These are phyloP conservation scores for Emmonsiellopsis sp. DNA, from an alignment of 2,329 filamentous ascomycete genomes.

Conservation along the genomic window DNA sequence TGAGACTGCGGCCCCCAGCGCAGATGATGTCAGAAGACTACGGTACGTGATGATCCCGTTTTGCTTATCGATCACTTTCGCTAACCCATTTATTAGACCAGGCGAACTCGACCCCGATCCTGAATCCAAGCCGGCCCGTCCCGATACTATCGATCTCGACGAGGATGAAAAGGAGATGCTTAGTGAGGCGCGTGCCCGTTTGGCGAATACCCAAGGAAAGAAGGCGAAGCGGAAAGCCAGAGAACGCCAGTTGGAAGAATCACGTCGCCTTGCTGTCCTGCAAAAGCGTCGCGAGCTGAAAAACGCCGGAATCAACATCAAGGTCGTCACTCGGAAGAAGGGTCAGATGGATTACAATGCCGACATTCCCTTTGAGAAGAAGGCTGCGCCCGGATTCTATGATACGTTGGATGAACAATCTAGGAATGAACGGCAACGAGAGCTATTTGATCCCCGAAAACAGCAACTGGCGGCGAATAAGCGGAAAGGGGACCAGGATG, in stretches of 20 bases:
- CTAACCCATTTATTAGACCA: slow-evolving; percentile 41
- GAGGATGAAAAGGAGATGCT: slow-evolving; percentile 99
- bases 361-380: slow-evolving; percentile 95
- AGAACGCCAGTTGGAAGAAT: slow-evolving; percentile 92
- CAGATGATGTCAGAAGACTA: slow-evolving; percentile 81
- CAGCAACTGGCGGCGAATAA: slow-evolving; percentile 82
- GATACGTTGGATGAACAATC: slow-evolving; percentile 77
- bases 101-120: slow-evolving; percentile 96
- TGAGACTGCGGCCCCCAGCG: slow-evolving; percentile 78
- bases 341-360: slow-evolving; percentile 99
- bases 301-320: slow-evolving; percentile 96
- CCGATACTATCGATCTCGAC: slow-evolving; percentile 95
- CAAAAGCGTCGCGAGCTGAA: slow-evolving; percentile 96
- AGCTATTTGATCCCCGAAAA: slow-evolving; percentile 84
- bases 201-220: slow-evolving; percentile 97
- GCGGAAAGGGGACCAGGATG: slow-evolving; percentile 84
- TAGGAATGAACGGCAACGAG: slow-evolving; percentile 73
- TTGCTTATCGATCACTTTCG: slow-evolving; percentile 6
- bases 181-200: slow-evolving; percentile 87
- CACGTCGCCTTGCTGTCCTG: slow-evolving; percentile 74
- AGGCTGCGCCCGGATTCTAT: slow-evolving; percentile 79
- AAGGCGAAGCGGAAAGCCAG: slow-evolving; percentile 97
- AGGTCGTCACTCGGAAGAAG: slow-evolving; percentile 81
- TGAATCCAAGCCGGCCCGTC: slow-evolving; percentile 88
- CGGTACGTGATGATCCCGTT: slow-evolving; percentile 35